A percentile compares a stretch with the other conserved stretches of the same genome.
These are phyloP conservation scores for Fraxinus dipetala DNA, from an alignment of 305 asterid genomes.

Conservation along the genomic window DNA sequence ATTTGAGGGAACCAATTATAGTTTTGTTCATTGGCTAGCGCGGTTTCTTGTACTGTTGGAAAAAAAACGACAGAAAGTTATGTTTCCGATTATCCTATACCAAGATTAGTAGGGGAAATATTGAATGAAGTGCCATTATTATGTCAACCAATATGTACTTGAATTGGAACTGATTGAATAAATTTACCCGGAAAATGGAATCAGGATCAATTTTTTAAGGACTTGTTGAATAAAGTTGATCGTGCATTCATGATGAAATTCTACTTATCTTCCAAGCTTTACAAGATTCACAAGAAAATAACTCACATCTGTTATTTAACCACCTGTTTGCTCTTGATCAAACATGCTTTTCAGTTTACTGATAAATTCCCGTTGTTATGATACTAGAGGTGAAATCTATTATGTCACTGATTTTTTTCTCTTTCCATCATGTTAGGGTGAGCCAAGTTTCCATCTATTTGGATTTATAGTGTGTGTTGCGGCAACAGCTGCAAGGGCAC, in stretches of 20 bases:
- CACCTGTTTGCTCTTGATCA: not conserved
- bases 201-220: not conserved
- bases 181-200: not conserved
- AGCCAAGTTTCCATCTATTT: constrained; percentile 87
- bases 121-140: not conserved
- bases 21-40: not conserved
- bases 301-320: not conserved
- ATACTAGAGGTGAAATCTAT: not conserved
- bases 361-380: not conserved
- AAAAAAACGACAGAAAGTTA: not conserved
- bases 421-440: constrained; percentile 55
- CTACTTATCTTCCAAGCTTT: not conserved
- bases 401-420: constrained; percentile 18
- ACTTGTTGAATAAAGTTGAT: not conserved
- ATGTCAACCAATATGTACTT: not conserved
- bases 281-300: not conserved
- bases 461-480: constrained; percentile 80
- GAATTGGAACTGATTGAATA: not conserved
- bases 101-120: not conserved
- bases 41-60: constrained; percentile 5
- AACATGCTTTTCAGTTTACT: not conserved
- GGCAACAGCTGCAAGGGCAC: constrained; percentile 93
- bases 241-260: not conserved
- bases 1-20: not conserved
- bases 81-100: not conserved